Base-by-base conservation (phyloP, 192 early-diverging fungal genomes). In the Umbelopsis isabellina region DNA sequence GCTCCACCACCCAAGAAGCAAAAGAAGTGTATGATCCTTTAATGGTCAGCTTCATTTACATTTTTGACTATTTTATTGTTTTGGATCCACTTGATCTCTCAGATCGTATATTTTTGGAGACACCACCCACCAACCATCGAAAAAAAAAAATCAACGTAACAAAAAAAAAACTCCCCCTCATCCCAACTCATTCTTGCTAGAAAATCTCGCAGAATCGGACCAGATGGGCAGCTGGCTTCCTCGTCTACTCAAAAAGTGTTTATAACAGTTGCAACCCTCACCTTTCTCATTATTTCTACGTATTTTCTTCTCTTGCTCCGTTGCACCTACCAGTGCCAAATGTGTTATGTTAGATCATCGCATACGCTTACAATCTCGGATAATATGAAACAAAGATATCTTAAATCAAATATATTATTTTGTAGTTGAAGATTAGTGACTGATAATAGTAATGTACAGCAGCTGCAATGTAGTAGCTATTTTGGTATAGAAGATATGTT, bases 21-120 rank as follows among this genome's bases (percentile, higher is more conserved):
- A 53, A 92, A 89, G 85, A 89, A 88, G 75, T 95, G 94, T 78
- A 65, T 84, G 41, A 84, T 95, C 73, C 81, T 95, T 80, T 94
- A 90, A 86, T n/a, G 25, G 10, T 5, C 6, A 9, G 37, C 37
- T 41, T 49, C 48, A 49, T 49, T n/a, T 55, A 25, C 23, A 25
- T 61, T 61, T 30, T 12, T 61, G 18, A 61, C 55, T 18, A 35
- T 18, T 12, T 33, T 30, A 33, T 22, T 35, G 11, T 61, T 11
- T 25, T 18, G 30, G 27, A 61, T 35, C 25, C 3, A 27, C 13
- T 35, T 6, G 37, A 41, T 35, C 18, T 18, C 30, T 35, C 15
- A 30, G 15, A 35, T 13, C 55, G 5, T 35, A 61, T 30, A 4
- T 15, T 49, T 49, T 35, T 61, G 27, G 55, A 35, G 55, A n/a